Evolutionary conservation across 129 eudicot genomes (phyloP).

Genomic region (Escallonia rubra): DNA sequence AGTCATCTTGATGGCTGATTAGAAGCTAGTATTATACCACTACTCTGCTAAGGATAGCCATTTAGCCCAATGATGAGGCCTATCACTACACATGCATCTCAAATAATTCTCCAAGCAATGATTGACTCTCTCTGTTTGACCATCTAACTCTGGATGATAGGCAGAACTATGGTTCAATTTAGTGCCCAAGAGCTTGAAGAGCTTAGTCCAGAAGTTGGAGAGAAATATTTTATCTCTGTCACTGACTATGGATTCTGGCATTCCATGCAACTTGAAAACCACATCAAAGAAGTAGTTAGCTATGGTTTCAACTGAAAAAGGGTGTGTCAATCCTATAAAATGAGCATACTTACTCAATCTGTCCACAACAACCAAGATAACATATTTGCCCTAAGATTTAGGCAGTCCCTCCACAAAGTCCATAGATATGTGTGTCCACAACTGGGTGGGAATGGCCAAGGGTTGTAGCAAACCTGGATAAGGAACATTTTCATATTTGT

Average conservation of each 20-base stretch:
- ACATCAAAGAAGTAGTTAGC: neutral
- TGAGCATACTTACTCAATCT: neutral
- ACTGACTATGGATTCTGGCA: neutral
- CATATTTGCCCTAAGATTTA: neutral
- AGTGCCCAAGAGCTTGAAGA: neutral
- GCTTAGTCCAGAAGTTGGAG: neutral
- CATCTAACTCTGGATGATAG: neutral
- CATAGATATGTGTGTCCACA: neutral
- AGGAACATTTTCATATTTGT: no score
- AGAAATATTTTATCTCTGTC: conserved; percentile 1
- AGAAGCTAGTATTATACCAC: no score
- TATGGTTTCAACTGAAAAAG: neutral
- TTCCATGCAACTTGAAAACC: neutral
- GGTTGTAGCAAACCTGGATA: neutral
- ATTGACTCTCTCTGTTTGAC: neutral
- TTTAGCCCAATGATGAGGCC: no score
- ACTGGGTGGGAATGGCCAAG: neutral
- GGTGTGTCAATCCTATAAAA: neutral
- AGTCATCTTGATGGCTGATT: no score
- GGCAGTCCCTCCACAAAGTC: neutral
- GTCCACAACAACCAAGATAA: neutral
- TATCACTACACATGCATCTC: neutral
- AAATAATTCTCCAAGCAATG: neutral
- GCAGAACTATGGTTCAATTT: neutral
- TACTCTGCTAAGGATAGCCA: no score